A percentile compares a stretch with the other conserved stretches of the same genome.
phyloP scores from a whole-genome alignment of 805 yeast genomes.

The Yarrowia porcina region DNA sequence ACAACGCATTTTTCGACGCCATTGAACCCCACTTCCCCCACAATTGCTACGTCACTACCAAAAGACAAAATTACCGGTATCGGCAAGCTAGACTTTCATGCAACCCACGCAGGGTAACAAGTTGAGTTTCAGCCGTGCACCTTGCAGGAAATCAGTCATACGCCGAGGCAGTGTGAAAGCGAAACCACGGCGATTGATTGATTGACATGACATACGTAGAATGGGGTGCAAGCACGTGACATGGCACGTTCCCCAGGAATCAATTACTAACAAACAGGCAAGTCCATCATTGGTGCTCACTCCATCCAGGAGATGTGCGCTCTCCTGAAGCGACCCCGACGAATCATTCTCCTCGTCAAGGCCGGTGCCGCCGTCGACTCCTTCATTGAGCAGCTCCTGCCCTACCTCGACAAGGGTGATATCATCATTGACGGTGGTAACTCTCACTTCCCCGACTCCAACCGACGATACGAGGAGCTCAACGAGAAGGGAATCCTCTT shows the following conservation, averaged over 20 bases:
- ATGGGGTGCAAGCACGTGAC: not conserved
- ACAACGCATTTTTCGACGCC: not conserved
- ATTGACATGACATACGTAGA: not conserved
- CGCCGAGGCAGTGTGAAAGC: conserved; percentile 17
- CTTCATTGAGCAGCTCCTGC: conserved; percentile 82
- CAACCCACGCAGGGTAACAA: conserved; percentile 25
- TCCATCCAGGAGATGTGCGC: conserved; percentile 83
- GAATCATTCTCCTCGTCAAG: conserved; percentile 89
- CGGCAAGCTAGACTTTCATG: conserved; percentile 21
- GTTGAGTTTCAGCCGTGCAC: conserved; percentile 21
- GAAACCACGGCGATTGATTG: not conserved
- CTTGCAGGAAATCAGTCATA: conserved; percentile 13
- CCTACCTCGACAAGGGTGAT: conserved; percentile 92
- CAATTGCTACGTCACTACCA: conserved; percentile 3
- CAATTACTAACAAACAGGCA: conserved; percentile 36
- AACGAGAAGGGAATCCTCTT: conserved; percentile 81
- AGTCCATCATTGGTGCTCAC: conserved; percentile 91
- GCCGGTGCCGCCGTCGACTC: conserved; percentile 95
- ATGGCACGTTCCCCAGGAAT: not conserved
- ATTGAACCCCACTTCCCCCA: not conserved
- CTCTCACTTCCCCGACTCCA: conserved; percentile 98
- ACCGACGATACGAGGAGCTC: conserved; percentile 92
- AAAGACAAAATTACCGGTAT: not conserved
- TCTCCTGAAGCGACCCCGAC: conserved; percentile 94
- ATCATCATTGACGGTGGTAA: conserved; percentile 99